Evolutionary conservation across 306 rosid species (phyloP).

Genomic region (Chamaecrista fasciculata): DNA sequence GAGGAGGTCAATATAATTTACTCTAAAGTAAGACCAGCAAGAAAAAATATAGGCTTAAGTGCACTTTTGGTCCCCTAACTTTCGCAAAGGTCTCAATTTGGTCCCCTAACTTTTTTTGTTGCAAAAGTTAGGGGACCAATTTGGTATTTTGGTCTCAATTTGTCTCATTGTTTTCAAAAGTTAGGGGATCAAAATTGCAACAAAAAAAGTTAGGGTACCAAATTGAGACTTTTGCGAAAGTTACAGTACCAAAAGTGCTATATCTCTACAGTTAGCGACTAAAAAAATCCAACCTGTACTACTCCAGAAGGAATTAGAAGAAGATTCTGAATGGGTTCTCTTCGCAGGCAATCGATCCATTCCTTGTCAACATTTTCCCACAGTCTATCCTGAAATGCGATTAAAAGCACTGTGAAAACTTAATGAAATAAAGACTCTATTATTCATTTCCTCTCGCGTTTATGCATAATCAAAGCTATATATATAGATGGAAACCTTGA

Average conservation of each 20-base stretch:
- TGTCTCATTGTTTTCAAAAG: too few species aligned
- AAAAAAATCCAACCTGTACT: constrained; percentile 48
- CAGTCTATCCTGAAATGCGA: constrained; percentile 54
- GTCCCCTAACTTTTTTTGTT: too few species aligned
- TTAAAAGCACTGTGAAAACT: neutral
- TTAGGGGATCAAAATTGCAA: too few species aligned
- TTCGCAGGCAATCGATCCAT: constrained; percentile 78
- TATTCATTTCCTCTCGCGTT: neutral
- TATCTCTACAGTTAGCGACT: neutral
- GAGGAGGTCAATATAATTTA: too few species aligned
- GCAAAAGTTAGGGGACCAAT: too few species aligned
- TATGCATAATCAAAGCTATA: neutral
- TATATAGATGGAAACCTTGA: constrained; percentile 40
- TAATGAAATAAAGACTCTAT: neutral
- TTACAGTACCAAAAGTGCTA: too few species aligned
- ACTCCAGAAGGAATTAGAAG: constrained; percentile 76
- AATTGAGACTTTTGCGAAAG: too few species aligned
- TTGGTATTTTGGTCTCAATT: too few species aligned
- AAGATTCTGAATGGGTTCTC: constrained; percentile 60
- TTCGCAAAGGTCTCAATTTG: too few species aligned
- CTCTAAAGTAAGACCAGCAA: neutral
- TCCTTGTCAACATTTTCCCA: constrained; percentile 74
- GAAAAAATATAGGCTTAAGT: neutral
- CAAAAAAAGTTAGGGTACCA: too few species aligned
- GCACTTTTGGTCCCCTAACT: too few species aligned